These are phyloP conservation scores for Lichina pygmaea DNA, from an alignment of 495 filamentous ascomycete genomes.

Conservation along the genomic window DNA sequence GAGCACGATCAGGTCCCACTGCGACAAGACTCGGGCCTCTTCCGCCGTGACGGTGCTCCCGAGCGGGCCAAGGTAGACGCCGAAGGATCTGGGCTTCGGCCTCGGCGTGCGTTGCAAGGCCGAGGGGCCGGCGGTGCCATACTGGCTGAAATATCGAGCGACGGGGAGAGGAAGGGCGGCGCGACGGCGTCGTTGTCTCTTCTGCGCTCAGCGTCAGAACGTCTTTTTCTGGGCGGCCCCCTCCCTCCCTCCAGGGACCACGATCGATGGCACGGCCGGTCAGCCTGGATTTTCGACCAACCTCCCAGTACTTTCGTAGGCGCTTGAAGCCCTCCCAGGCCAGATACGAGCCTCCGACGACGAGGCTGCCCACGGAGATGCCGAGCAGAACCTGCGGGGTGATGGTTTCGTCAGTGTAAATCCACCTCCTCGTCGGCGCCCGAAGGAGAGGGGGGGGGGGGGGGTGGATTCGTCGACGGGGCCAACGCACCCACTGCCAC, in stretches of 20 bases:
- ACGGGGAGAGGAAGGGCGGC: neutral
- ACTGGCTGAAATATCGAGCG: neutral
- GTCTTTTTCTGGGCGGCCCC: no score
- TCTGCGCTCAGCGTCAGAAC: no score
- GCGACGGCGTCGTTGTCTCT: neutral
- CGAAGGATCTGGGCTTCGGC: slow-evolving; percentile 13
- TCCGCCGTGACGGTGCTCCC: slow-evolving; percentile 11
- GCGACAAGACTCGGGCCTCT: slow-evolving; percentile 13
- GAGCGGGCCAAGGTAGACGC: slow-evolving; percentile 18
- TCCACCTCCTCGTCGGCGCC: neutral
- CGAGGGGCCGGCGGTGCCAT: neutral
- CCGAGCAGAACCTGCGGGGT: neutral
- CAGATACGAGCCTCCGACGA: neutral
- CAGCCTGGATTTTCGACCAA: neutral
- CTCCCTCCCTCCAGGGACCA: no score
- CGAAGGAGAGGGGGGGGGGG: no score
- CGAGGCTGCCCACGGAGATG: neutral
- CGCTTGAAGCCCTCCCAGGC: neutral
- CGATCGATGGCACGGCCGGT: no score
- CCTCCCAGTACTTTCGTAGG: neutral
- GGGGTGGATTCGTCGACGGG: neutral
- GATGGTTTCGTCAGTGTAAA: neutral
- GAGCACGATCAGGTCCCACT: slow-evolving; percentile 19
- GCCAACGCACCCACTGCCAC: slow-evolving; percentile 2
- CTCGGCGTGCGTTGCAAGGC: neutral